Conservation (phyloP, 2,329 filamentous ascomycete genomes). For the Colletotrichum neosansevieriae region DNA sequence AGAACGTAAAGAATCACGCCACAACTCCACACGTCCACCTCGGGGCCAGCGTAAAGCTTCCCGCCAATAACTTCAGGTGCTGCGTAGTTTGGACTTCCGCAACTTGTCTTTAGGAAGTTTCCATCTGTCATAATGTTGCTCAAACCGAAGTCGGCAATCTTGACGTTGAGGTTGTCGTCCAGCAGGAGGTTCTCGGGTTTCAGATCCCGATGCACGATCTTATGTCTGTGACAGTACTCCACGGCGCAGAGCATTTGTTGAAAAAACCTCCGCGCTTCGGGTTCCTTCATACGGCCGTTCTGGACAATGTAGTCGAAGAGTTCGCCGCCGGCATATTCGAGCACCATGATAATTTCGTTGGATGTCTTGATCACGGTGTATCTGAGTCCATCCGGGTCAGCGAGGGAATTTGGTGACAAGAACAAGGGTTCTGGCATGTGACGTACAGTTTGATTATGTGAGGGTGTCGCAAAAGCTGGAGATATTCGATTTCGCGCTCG, state of each 20-base stretch:
- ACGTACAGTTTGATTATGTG: slow-evolving; percentile 98
- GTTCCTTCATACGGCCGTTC: slow-evolving; percentile 90
- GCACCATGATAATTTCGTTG: slow-evolving; percentile 97
- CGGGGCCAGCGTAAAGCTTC: slow-evolving; percentile 95
- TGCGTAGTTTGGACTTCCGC: slow-evolving; percentile 97
- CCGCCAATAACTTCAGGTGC: slow-evolving; percentile 98
- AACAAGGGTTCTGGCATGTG: background rate
- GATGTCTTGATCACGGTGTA: slow-evolving; percentile 97
- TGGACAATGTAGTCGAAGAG: slow-evolving; percentile 98
- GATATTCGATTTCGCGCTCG: slow-evolving; percentile 97
- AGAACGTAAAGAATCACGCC: slow-evolving; percentile 91
- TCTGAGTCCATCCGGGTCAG: slow-evolving; percentile 56
- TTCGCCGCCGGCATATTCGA: slow-evolving; percentile 96
- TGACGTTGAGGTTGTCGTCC: slow-evolving; percentile 96
- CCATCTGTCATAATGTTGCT: slow-evolving; percentile 99
- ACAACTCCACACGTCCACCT: slow-evolving; percentile 98
- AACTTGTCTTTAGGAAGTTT: slow-evolving; percentile 98
- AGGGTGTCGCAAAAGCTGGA: slow-evolving; percentile 93
- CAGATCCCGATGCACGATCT: slow-evolving; percentile 97
- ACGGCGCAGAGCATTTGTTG: slow-evolving; percentile 99
- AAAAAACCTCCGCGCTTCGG: slow-evolving; percentile 96
- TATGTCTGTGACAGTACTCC: slow-evolving; percentile 98
- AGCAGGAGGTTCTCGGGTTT: slow-evolving; percentile 97
- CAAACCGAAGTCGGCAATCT: slow-evolving; percentile 98
- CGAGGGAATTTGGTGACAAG: background rate